Conservation (phyloP, 768 basidiomycete genomes). For the Mycena olivaceomarginata region DNA sequence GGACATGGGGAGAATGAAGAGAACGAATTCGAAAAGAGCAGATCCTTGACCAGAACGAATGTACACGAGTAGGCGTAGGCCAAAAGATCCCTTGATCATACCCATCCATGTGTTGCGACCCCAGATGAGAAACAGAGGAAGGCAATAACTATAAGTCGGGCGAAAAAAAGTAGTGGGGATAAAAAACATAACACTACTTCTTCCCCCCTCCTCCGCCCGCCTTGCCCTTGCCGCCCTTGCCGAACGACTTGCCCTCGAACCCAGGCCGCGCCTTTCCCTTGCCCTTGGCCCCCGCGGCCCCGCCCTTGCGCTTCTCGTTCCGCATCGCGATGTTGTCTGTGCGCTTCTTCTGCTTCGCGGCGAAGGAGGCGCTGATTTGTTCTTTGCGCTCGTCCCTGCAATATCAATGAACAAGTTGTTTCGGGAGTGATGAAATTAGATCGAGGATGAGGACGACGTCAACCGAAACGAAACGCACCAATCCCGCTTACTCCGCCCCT, state of each 20-base stretch:
- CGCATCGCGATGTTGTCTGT: slow-evolving; percentile 93
- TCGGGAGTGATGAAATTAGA: slow-evolving; percentile 7
- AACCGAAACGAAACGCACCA: slow-evolving; percentile 74
- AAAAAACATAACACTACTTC: slow-evolving; percentile 18
- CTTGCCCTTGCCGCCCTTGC: slow-evolving; percentile 68
- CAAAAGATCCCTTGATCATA: neutral
- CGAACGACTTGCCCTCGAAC: slow-evolving; percentile 91
- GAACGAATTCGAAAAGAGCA: neutral
- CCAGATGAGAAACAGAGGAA: neutral
- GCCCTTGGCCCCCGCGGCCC: slow-evolving; percentile 55
- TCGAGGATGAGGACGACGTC: neutral
- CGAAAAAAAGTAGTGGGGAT: too few species aligned
- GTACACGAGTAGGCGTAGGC: neutral
- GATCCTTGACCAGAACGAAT: neutral
- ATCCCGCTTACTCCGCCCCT: slow-evolving; percentile 86
- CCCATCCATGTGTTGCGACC: too few species aligned
- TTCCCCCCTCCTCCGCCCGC: slow-evolving; percentile 56
- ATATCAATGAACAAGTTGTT: neutral
- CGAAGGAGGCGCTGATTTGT: slow-evolving; percentile 82
- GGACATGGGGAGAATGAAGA: neutral
- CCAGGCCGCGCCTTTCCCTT: slow-evolving; percentile 85
- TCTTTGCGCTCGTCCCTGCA: slow-evolving; percentile 92
- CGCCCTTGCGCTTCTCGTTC: slow-evolving; percentile 80
- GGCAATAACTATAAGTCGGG: neutral
- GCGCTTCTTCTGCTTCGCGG: slow-evolving; percentile 93